phyloP scores from a whole-genome alignment of 768 basidiomycete genomes.

The Candolleomyces aberdarensis region DNA sequence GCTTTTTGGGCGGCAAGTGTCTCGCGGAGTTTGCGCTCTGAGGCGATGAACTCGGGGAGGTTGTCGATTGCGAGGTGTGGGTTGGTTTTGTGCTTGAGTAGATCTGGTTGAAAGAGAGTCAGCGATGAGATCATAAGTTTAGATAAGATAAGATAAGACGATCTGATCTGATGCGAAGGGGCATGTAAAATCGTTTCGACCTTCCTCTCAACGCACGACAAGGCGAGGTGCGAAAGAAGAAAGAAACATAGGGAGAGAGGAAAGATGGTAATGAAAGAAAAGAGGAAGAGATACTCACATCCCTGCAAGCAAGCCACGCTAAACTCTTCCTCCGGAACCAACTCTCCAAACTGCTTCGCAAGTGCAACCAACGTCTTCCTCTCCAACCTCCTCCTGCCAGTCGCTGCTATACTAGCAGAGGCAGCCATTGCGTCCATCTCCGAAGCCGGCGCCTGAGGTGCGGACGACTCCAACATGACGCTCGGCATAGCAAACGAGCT shows the following conservation, averaged over 20 bases:
- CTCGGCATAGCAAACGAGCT: background rate
- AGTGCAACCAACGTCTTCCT: slow-evolving; percentile 60
- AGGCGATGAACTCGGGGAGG: slow-evolving; percentile 67
- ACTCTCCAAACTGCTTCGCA: slow-evolving; percentile 76
- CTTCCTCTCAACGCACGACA: background rate
- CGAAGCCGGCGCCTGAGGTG: background rate
- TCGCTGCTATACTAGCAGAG: slow-evolving; percentile 42
- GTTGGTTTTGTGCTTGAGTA: slow-evolving; percentile 81
- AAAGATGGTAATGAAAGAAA: background rate
- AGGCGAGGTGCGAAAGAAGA: background rate
- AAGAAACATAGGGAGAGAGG: background rate
- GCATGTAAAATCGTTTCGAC: background rate
- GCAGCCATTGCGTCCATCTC: slow-evolving; percentile 62
- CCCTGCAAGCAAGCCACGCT: slow-evolving; percentile 90
- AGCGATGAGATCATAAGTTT: background rate
- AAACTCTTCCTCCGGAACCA: slow-evolving; percentile 82
- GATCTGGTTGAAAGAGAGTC: slow-evolving; percentile 39
- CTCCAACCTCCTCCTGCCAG: slow-evolving; percentile 64
- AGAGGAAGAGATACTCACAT: slow-evolving; percentile 53
- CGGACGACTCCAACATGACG: no score
- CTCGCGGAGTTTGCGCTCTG: slow-evolving; percentile 74
- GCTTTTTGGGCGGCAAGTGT: slow-evolving; percentile 73
- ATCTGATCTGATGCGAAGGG: background rate
- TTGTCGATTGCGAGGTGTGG: slow-evolving; percentile 73
- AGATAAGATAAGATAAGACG: background rate